Percentiles rank a stretch among this genome's conserved stretches.
These are phyloP conservation scores for Rutstroemia sydowiana DNA, from an alignment of 2,329 filamentous ascomycete species.

Conservation along the genomic window DNA sequence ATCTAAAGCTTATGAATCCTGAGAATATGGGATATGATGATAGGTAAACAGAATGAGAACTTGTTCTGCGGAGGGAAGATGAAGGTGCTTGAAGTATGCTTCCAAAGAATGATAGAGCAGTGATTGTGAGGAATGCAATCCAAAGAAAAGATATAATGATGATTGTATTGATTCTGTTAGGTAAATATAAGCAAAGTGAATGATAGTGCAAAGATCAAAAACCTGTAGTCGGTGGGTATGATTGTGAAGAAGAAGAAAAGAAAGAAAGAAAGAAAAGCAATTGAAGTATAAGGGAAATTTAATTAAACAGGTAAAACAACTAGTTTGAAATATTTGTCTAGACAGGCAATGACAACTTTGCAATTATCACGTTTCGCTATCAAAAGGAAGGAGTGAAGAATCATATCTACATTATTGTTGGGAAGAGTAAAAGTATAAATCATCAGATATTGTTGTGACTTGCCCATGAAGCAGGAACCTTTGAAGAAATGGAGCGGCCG, in stretches of 20 bases:
- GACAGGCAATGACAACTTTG: too few species aligned
- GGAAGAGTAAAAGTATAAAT: too few species aligned
- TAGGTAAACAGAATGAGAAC: neutral
- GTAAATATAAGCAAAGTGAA: neutral
- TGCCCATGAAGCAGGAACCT: too few species aligned
- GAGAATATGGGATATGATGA: neutral
- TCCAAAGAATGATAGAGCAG: neutral
- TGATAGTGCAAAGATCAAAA: neutral
- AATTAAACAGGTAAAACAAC: too few species aligned
- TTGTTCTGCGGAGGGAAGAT: neutral
- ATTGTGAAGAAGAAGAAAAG: neutral
- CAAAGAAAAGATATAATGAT: neutral
- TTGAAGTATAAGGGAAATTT: neutral
- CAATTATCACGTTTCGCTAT: too few species aligned
- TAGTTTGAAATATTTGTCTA: too few species aligned
- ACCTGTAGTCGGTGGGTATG: neutral
- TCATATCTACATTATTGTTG: too few species aligned
- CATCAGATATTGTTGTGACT: too few species aligned
- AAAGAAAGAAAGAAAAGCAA: neutral
- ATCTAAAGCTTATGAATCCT: neutral
- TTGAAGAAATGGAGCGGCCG: too few species aligned
- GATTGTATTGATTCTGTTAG: neutral
- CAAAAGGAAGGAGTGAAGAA: too few species aligned
- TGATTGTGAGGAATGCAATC: neutral
- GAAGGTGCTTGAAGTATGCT: neutral